A percentile compares a stretch with the other conserved stretches of the same genome.
Conservation (phyloP, 495 filamentous ascomycete species). For the Lichenothelia convexa region DNA sequence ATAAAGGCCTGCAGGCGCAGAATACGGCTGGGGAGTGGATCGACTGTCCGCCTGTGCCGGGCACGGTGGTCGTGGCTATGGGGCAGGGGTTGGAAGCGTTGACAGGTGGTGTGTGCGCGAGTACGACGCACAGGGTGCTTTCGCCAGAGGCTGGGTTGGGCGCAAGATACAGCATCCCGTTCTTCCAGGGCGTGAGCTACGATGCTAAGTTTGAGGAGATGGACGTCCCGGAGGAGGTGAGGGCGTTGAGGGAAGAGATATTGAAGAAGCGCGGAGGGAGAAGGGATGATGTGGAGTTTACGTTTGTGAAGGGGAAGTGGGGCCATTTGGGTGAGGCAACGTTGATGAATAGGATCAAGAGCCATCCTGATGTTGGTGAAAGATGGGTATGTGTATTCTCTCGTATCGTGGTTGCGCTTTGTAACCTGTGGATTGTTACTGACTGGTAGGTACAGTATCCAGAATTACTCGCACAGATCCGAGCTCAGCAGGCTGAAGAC, state of each 20-base stretch:
- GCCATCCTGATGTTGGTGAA: conserved; percentile 78
- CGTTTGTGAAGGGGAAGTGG: conserved; percentile 48
- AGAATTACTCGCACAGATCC: conserved; percentile 16
- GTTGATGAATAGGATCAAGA: conserved; percentile 64
- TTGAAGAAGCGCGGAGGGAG: conserved; percentile 30
- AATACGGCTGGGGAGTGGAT: conserved; percentile 74
- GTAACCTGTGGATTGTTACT: background rate
- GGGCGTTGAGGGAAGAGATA: conserved; percentile 34
- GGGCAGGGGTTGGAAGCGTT: conserved; percentile 85
- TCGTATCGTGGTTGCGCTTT: background rate
- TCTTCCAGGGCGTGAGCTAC: conserved; percentile 80
- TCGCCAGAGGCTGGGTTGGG: conserved; percentile 42
- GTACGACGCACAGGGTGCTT: conserved; percentile 68
- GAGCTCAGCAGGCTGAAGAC: conserved; percentile 15
- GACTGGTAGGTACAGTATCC: conserved; percentile 16
- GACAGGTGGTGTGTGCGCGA: conserved; percentile 70
- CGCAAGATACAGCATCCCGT: conserved; percentile 66
- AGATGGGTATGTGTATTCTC: conserved; percentile 36
- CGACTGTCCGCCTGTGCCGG: conserved; percentile 41
- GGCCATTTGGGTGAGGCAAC: conserved; percentile 66
- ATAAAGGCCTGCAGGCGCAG: conserved; percentile 74
- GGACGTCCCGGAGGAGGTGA: conserved; percentile 49
- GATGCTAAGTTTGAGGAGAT: conserved; percentile 66
- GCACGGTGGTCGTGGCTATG: conserved; percentile 68
- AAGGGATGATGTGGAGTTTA: conserved; percentile 61